Conservation (phyloP, 148 eudicot genomes). For the Chenopodium formosanum region DNA sequence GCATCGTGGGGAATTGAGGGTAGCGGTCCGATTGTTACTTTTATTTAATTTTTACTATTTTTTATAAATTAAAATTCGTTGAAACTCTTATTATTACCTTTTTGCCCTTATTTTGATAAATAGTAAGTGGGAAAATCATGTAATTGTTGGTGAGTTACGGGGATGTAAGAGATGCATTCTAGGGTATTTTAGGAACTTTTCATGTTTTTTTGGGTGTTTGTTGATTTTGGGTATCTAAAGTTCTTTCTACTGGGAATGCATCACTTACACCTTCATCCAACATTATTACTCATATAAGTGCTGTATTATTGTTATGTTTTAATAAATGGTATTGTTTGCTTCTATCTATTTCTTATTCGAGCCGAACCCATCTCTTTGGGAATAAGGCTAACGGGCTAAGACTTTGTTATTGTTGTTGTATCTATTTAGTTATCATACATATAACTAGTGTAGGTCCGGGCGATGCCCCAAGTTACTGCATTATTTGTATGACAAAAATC, state of each 20-base stretch:
- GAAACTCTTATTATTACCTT: not conserved
- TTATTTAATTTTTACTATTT: not conserved
- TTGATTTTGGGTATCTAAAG: not conserved
- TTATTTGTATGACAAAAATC: no score
- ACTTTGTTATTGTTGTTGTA: no score
- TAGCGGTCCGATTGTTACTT: conserved; percentile 77
- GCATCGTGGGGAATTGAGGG: conserved; percentile 98
- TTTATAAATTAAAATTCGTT: not conserved
- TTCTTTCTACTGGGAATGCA: conserved; percentile 61
- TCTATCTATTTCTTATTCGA: not conserved
- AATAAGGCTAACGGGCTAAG: no score
- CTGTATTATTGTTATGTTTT: not conserved
- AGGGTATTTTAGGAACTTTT: conserved; percentile 32
- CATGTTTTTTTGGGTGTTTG: not conserved
- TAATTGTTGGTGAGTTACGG: conserved; percentile 19
- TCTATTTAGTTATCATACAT: no score
- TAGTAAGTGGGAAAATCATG: not conserved
- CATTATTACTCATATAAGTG: not conserved
- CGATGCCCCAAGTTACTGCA: no score
- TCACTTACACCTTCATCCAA: conserved; percentile 48
- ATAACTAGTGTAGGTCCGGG: no score
- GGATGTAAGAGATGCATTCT: conserved; percentile 85
- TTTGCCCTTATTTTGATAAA: not conserved
- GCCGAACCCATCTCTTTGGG: no score
- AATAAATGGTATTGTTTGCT: not conserved